Percentiles rank a stretch among this genome's conserved stretches.
These are phyloP conservation scores for Phytopythium cucurbitacearum DNA, from an alignment of 352 stramenopile species.

Conservation along the genomic window DNA sequence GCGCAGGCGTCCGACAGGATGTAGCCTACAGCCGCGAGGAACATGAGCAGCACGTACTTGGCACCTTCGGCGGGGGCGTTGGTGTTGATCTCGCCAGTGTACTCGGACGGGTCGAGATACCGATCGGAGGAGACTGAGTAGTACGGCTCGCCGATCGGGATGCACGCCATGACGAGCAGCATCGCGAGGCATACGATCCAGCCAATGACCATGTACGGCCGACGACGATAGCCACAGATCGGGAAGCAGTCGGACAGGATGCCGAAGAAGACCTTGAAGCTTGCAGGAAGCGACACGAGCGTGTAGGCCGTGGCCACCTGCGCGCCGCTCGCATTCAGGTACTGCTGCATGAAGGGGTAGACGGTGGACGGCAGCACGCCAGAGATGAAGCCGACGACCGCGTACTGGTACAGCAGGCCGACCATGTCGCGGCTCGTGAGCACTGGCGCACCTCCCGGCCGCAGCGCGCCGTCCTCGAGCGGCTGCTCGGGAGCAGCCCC, in stretches of 20 bases:
- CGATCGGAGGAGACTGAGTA: conserved; percentile 27
- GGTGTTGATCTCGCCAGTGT: conserved; percentile 29
- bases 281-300: conserved; percentile 36
- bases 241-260: conserved; percentile 62
- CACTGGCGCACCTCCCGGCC: conserved; percentile 22
- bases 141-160: conserved; percentile 41
- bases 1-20: conserved; percentile 43
- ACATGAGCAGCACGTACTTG: conserved; percentile 56
- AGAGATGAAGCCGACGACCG: conserved; percentile 32
- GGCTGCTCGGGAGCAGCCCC: conserved; percentile 10
- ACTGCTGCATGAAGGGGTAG: conserved; percentile 41
- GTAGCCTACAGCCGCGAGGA: conserved; percentile 46
- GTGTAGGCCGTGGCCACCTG: conserved; percentile 27
- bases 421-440: conserved; percentile 26
- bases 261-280: conserved; percentile 61
- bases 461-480: conserved; percentile 33
- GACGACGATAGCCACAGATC: conserved; percentile 50
- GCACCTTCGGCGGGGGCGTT: conserved; percentile 21
- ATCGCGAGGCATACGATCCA: conserved; percentile 37
- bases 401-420: conserved; percentile 36
- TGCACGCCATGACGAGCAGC: conserved; percentile 34
- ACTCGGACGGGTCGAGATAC: conserved; percentile 18
- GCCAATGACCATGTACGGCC: conserved; percentile 55
- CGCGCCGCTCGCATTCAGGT: conserved; percentile 28
- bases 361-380: conserved; percentile 26